Evolutionary conservation across 176 grass and related monocot species (phyloP).

Genomic region (Triticum urartu): DNA sequence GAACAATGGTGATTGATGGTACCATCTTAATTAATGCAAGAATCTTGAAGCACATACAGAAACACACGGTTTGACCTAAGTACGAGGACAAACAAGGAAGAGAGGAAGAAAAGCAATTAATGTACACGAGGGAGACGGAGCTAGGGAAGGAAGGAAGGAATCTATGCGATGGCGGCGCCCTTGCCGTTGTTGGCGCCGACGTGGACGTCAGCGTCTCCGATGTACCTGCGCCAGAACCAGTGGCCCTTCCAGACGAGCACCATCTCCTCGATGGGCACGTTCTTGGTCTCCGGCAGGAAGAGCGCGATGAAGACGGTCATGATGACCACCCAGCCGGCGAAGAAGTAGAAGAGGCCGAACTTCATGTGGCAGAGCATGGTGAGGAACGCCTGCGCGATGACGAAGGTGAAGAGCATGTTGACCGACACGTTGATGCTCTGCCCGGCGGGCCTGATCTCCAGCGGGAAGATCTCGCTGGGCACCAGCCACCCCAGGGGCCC

Average conservation of each 20-base stretch:
- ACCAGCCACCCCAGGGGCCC: slow-evolving; percentile 94
- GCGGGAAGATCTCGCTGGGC: slow-evolving; percentile 95
- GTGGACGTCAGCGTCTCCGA: slow-evolving; percentile 56
- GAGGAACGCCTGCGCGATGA: slow-evolving; percentile 83
- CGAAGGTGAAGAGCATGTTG: slow-evolving; percentile 99
- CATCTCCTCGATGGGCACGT: slow-evolving; percentile 99
- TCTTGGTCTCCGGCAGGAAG: slow-evolving; percentile 97
- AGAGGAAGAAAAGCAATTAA: background rate
- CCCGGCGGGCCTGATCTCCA: slow-evolving; percentile 92
- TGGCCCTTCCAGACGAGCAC: slow-evolving; percentile 73
- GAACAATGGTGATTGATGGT: background rate
- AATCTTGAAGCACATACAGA: background rate
- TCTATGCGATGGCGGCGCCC: slow-evolving; percentile 4
- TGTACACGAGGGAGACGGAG: background rate
- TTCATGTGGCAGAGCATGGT: slow-evolving; percentile 95
- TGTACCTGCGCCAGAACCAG: slow-evolving; percentile 89
- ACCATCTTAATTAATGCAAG: slow-evolving; percentile 12
- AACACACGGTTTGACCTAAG: background rate
- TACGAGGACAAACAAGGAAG: background rate
- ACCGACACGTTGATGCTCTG: slow-evolving; percentile 97
- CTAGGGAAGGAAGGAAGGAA: background rate
- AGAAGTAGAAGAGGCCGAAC: slow-evolving; percentile 96
- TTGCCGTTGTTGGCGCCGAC: slow-evolving; percentile 24
- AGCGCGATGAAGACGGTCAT: slow-evolving; percentile 86
- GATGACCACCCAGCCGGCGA: slow-evolving; percentile 79